Evolutionary conservation across 192 early-diverging fungal species (phyloP).

Genomic region (Podochytrium sp.): DNA sequence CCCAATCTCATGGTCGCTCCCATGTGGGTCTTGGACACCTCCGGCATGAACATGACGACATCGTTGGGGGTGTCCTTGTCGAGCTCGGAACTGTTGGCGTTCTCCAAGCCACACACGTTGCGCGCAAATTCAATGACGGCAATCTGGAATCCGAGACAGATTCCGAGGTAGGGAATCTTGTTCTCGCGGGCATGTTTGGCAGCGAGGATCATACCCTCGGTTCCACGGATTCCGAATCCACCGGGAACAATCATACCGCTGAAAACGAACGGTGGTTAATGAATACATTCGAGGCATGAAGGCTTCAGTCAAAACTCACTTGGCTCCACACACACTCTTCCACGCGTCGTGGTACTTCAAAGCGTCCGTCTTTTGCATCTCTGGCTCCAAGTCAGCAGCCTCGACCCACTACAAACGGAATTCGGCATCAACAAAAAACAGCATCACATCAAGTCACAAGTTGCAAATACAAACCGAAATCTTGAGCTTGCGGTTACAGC

Average conservation of each 20-base stretch:
- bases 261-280: not conserved
- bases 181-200: conserved; percentile 98
- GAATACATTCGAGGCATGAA: not conserved
- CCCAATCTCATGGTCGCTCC: conserved; percentile 99
- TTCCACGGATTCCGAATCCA: conserved; percentile 95
- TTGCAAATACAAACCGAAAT: conserved; percentile 39
- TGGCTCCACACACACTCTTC: conserved; percentile 83
- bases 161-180: conserved; percentile 95
- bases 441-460: not conserved
- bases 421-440: not conserved
- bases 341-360: conserved; percentile 96
- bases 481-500: conserved; percentile 79
- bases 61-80: conserved; percentile 65
- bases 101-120: conserved; percentile 80
- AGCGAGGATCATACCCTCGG: conserved; percentile 94
- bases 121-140: conserved; percentile 98
- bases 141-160: conserved; percentile 96
- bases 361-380: conserved; percentile 75
- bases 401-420: conserved; percentile 80
- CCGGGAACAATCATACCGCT: conserved; percentile 95
- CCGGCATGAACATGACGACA: conserved; percentile 98
- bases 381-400: conserved; percentile 85
- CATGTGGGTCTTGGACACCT: conserved; percentile 87
- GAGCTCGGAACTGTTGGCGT: conserved; percentile 88
- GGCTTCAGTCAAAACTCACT: conserved; percentile 32